Evolutionary conservation across 139 green algal genomes (phyloP).

Genomic region (Bryopsis sp.): DNA sequence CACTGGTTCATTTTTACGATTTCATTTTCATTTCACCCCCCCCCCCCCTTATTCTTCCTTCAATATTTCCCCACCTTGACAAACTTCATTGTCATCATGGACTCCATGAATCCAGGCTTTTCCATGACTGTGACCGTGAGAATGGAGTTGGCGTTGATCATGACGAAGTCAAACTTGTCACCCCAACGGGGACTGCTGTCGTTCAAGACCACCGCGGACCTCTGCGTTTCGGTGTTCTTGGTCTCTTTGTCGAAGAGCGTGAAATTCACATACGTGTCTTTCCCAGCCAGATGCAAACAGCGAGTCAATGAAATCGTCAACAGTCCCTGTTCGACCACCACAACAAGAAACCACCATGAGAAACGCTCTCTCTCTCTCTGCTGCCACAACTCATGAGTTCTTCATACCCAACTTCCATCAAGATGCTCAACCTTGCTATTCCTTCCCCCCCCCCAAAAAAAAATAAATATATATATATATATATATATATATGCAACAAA

Average conservation of each 20-base stretch:
- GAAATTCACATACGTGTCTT: constrained; percentile 34
- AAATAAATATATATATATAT: too few relatives aligned
- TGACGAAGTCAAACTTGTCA: constrained; percentile 67
- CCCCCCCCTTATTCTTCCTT: too few relatives aligned
- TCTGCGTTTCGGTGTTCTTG: constrained; percentile 24
- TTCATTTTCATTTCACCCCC: too few relatives aligned
- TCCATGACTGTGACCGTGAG: constrained; percentile 35
- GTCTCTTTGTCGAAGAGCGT: constrained; percentile 20
- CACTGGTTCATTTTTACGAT: too few relatives aligned
- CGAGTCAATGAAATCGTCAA: constrained; percentile 42
- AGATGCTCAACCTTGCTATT: too few relatives aligned
- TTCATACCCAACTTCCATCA: too few relatives aligned
- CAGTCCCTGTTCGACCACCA: constrained; percentile 28
- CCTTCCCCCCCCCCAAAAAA: too few relatives aligned
- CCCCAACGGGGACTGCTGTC: constrained; percentile 51
- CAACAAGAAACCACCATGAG: too few relatives aligned
- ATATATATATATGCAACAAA: too few relatives aligned
- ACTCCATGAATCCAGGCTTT: constrained; percentile 32
- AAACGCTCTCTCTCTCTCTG: too few relatives aligned
- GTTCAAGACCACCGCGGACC: constrained; percentile 34
- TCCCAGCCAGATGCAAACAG: constrained; percentile 39
- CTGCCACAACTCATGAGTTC: too few relatives aligned
- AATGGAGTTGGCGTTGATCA: constrained; percentile 35
- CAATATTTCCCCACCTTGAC: constrained; percentile 19
- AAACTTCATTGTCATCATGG: constrained; percentile 24